These are phyloP conservation scores for Pleurotus giganteus DNA, from an alignment of 768 basidiomycete species.

Conservation along the genomic window DNA sequence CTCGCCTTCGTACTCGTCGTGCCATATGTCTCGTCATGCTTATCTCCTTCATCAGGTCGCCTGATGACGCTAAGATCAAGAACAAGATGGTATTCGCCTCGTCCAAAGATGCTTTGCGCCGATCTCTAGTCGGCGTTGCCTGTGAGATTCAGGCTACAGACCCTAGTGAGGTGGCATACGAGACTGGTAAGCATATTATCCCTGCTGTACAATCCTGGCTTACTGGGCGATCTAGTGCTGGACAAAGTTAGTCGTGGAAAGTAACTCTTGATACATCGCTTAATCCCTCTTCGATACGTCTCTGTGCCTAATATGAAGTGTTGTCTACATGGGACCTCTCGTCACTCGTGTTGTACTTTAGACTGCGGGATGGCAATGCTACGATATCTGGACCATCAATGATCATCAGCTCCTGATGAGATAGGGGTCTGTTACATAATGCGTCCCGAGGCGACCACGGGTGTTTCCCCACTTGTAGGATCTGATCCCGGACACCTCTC, in stretches of 20 bases:
- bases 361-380: not conserved
- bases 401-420: no score
- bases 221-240: constrained; percentile 21
- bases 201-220: not conserved
- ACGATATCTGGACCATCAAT: no score
- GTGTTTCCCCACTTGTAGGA: no score
- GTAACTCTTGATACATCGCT: constrained; percentile 15
- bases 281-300: not conserved
- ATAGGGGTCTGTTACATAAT: no score
- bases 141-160: constrained; percentile 89
- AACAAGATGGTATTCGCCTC: constrained; percentile 93
- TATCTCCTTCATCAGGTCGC: constrained; percentile 60
- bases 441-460: no score
- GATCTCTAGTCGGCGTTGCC: constrained; percentile 70
- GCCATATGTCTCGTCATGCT: not conserved
- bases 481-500: no score
- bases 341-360: not conserved
- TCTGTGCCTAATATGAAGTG: not conserved
- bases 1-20: not conserved
- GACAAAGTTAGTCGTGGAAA: constrained; percentile 30
- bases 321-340: not conserved
- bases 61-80: constrained; percentile 82
- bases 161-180: constrained; percentile 64
- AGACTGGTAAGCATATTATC: constrained; percentile 51
- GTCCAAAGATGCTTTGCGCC: constrained; percentile 79